Evolutionary conservation across 495 filamentous ascomycete genomes (phyloP), one percentile per base, ranked within the genome.

Genomic region (Penicillium egyptiacum): DNA sequence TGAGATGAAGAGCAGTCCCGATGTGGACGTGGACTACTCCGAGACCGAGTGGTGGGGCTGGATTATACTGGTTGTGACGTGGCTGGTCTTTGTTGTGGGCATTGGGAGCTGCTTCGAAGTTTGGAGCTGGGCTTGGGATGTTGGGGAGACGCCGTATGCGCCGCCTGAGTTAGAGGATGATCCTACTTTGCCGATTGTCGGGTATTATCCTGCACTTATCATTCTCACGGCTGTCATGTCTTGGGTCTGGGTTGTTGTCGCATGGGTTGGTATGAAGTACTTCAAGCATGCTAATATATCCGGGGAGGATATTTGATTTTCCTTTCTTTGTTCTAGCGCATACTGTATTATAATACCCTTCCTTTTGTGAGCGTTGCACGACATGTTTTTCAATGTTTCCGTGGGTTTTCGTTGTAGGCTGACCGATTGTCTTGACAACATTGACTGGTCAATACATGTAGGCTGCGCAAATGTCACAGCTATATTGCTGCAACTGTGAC

Each of bases 101-200:
- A 97, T 98, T 86, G 94, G 94, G 28, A 92, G 88, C 39, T 96
- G 92, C 67, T 81, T 96, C 16, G 94, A 87, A n/a, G 86, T 97
- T n/a, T 98, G 94, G 94, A 94, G 86, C 70, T 98, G 94, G 94
- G 93, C 94, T 0, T 98, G 94, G 94, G 94, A 97, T 76, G 93
- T 97, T 7, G 92, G 91, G n/a, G 91, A 91, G 68, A 96, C 91
- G 17, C 92, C 92, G 0, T 92, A 95, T 68, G 92, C 92, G 52
- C 92, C 94, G 35, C 89, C 91, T 6, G 92, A 96, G 70, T 78
- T 96, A 41, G 90, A 96, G 68, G 91, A 96, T 74, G 92, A 97
- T 75, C 86, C 88, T 3, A 96, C 92, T 1, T 73, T 97, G 56
- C 94, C 94, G 12, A 96, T 98, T 63, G 88, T 94, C 6, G 94